Evolutionary conservation across 257 asterid genomes (phyloP), one percentile per base, ranked within the genome.

Genomic region (Orobanche coerulescens): DNA sequence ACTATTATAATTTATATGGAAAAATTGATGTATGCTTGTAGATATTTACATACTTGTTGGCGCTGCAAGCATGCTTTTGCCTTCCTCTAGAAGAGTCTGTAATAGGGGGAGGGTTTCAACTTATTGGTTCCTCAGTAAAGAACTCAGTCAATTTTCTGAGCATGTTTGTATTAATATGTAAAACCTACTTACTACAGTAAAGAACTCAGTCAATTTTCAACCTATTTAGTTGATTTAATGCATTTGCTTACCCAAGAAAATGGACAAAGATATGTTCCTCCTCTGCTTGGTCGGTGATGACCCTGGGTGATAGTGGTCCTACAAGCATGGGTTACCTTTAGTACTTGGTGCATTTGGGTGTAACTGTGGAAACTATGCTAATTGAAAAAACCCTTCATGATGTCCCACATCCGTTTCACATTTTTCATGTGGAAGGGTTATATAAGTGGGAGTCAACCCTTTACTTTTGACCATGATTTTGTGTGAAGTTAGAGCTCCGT

Each of bases 1-100:
- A 36, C 15, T 15, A 26, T 11, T 9, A 9, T 13, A 51, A 33
- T 33, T 26, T 33, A 19, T 12, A 31, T 12, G 26, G n/a, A 44
- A 19, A 20, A 23, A 43, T n/a, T 28, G 49, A 14, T 20, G 19
- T 44, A 10, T 8, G 4, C 5, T 39, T 16, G 56, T 20, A 9
- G 62, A 7, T 25, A 16, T 63, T 33, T 55, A 46, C 33, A 22
- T 40, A 24, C 54, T 52, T 63, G 50, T 18, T 40, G 20, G 14
- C 4, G 19, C 22, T 57, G 65, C 57, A 65, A 30, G 42, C 54
- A 26, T 51, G 12, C 12, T 43, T 54, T 62, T 42, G 13, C 24
- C 36, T 49, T 10, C 11, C n/a, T 11, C 36, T 23, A 23, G n/a
- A 25, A 31, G 37, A 58, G 51, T 8, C 40, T 23, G 42, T 16